Conservation (phyloP, 805 yeast genomes). For the Starmerella tilneyi region DNA sequence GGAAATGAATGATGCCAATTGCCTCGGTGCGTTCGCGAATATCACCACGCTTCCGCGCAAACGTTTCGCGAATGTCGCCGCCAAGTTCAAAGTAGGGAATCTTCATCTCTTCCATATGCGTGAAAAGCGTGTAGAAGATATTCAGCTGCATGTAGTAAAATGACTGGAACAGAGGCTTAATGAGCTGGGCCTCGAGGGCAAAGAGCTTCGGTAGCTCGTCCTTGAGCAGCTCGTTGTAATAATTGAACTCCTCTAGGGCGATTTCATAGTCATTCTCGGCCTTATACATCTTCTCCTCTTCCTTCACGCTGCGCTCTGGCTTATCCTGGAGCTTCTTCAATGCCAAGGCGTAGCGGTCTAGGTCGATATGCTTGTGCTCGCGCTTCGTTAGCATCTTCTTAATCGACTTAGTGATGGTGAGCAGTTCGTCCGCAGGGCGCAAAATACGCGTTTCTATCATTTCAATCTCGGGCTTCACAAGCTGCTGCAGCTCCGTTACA, state of each 20-base stretch:
- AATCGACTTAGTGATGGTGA: constrained; percentile 68
- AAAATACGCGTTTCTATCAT: constrained; percentile 83
- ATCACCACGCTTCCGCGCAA: constrained; percentile 71
- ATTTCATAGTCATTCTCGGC: constrained; percentile 82
- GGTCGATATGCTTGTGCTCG: constrained; percentile 87
- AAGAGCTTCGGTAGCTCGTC: constrained; percentile 81
- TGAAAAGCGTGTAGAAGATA: constrained; percentile 85
- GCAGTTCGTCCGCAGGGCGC: constrained; percentile 81
- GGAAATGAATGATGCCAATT: constrained; percentile 72
- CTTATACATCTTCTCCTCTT: constrained; percentile 79
- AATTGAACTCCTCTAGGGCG: constrained; percentile 92
- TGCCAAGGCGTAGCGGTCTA: constrained; percentile 70
- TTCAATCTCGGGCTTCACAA: constrained; percentile 84
- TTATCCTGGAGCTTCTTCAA: constrained; percentile 66
- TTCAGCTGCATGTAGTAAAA: constrained; percentile 96
- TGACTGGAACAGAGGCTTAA: constrained; percentile 85
- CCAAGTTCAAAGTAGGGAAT: constrained; percentile 89
- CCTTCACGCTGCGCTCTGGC: constrained; percentile 75
- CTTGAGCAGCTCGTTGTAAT: constrained; percentile 89
- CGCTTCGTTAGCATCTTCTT: constrained; percentile 93
- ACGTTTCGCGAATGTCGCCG: constrained; percentile 75
- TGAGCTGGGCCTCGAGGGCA: constrained; percentile 80
- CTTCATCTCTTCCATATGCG: constrained; percentile 88
- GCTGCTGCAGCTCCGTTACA: constrained; percentile 73
- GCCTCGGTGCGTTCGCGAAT: constrained; percentile 83